Evolutionary conservation across 2,329 filamentous ascomycete genomes (phyloP).

Genomic region (Alternaria sp.): DNA sequence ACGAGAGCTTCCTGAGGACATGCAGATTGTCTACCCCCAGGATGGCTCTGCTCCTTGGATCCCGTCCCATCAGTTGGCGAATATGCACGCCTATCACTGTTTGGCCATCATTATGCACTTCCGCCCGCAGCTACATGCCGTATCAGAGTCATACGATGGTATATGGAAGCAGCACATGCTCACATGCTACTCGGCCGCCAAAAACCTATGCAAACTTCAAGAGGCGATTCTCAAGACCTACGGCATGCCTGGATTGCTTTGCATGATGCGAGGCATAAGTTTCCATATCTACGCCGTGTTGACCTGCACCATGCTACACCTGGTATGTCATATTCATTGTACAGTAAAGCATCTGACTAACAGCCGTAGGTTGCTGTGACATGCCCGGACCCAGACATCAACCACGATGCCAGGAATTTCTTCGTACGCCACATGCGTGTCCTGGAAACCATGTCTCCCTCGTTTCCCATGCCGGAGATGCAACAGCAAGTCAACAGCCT

Average conservation of each 20-base stretch:
- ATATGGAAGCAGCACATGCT: conserved; percentile 89
- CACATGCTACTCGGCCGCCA: conserved; percentile 83
- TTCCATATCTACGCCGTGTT: conserved; percentile 93
- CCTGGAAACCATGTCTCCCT: conserved; percentile 80
- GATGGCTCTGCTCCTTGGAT: conserved; percentile 85
- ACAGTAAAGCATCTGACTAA: conserved; percentile 13
- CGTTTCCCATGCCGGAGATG: conserved; percentile 89
- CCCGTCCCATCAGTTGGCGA: conserved; percentile 84
- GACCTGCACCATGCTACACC: conserved; percentile 89
- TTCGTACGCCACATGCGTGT: conserved; percentile 95
- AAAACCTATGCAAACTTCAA: conserved; percentile 82
- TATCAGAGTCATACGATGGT: conserved; percentile 77
- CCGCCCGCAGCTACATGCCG: conserved; percentile 77
- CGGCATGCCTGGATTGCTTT: conserved; percentile 80
- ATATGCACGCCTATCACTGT: conserved; percentile 88
- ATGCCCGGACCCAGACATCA: conserved; percentile 88
- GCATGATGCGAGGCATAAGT: conserved; percentile 92
- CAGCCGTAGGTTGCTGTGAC: conserved; percentile 80
- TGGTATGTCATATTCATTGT: conserved; percentile 67
- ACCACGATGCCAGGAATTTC: conserved; percentile 82
- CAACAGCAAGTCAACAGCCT: conserved; percentile 88
- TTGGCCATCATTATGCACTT: conserved; percentile 85
- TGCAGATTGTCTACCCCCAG: conserved; percentile 76
- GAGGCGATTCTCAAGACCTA: conserved; percentile 80
- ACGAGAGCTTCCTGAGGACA: conserved; percentile 75